phyloP scores from a whole-genome alignment of 768 basidiomycete genomes.

The Tylopilus plumbeoviolaceoides region DNA sequence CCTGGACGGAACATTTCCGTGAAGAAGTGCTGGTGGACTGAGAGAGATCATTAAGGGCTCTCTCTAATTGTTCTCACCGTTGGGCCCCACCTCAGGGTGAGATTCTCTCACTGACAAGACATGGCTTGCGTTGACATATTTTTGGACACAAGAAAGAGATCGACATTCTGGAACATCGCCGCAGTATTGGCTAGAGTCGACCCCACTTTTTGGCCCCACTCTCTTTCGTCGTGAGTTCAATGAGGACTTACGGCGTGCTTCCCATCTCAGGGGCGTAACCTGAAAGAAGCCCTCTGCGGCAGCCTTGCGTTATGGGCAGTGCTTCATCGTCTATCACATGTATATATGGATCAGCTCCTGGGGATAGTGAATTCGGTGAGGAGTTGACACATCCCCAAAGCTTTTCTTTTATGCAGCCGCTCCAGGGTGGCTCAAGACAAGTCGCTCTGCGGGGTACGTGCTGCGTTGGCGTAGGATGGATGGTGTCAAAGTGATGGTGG shows the following conservation, averaged over 20 bases:
- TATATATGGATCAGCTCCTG: constrained; percentile 66
- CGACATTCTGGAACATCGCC: constrained; percentile 66
- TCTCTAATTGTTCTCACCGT: constrained; percentile 63
- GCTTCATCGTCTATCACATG: constrained; percentile 8
- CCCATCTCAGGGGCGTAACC: constrained; percentile 78
- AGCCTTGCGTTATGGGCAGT: constrained; percentile 11
- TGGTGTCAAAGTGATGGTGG: constrained; percentile 72
- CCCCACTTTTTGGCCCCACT: constrained; percentile 70
- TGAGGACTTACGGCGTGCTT: constrained; percentile 68
- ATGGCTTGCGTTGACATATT: constrained; percentile 9
- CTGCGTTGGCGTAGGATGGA: constrained; percentile 73
- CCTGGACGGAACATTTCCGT: constrained; percentile 59
- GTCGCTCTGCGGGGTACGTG: constrained; percentile 67
- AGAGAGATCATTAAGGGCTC: constrained; percentile 74
- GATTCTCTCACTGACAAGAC: constrained; percentile 7
- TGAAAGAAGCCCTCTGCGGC: constrained; percentile 45
- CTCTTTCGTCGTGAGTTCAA: constrained; percentile 78
- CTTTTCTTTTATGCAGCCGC: constrained; percentile 47
- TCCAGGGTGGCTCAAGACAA: constrained; percentile 40
- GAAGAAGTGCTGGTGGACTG: constrained; percentile 70
- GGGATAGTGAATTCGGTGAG: constrained; percentile 56
- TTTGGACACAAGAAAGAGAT: constrained; percentile 71
- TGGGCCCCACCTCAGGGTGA: constrained; percentile 54
- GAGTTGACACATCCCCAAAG: neutral
- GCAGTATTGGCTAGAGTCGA: constrained; percentile 64